A percentile compares a stretch with the other conserved stretches of the same genome.
Conservation (phyloP, 2,329 filamentous ascomycete species). For the Curvularia spicifera region DNA sequence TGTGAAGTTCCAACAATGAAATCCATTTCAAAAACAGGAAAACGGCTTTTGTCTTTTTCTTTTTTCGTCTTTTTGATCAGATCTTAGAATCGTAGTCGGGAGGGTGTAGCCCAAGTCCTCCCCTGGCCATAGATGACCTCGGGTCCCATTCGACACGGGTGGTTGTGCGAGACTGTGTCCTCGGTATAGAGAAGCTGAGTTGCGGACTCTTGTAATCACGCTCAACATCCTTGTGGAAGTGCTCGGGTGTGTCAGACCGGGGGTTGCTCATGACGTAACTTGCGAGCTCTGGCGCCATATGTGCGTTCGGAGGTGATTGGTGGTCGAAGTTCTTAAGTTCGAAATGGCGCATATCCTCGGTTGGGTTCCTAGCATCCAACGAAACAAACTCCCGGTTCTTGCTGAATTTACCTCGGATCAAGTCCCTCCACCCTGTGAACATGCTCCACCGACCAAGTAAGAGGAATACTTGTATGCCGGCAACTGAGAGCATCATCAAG, state of each 20-base stretch:
- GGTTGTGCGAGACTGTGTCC: slow-evolving; percentile 42
- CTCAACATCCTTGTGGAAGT: slow-evolving; percentile 46
- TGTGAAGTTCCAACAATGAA: slow-evolving; percentile 4
- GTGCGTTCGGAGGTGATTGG: slow-evolving; percentile 36
- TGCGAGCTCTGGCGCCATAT: slow-evolving; percentile 33
- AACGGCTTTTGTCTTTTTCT: slow-evolving; percentile 2
- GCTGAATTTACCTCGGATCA: slow-evolving; percentile 59
- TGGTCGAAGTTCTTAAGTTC: slow-evolving; percentile 46
- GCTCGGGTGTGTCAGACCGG: slow-evolving; percentile 42
- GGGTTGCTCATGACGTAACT: slow-evolving; percentile 29
- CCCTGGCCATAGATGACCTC: slow-evolving; percentile 47
- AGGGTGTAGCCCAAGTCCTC: slow-evolving; percentile 50
- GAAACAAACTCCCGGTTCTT: slow-evolving; percentile 84
- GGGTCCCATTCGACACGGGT: slow-evolving; percentile 47
- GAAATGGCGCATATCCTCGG: slow-evolving; percentile 41
- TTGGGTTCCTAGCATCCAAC: slow-evolving; percentile 69
- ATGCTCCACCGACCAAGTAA: slow-evolving; percentile 86
- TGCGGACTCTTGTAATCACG: slow-evolving; percentile 49
- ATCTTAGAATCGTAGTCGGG: slow-evolving; percentile 41
- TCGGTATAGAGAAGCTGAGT: slow-evolving; percentile 53
- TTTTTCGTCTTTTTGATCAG: slow-evolving; percentile 23
- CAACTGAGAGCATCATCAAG: slow-evolving; percentile 78
- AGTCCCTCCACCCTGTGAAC: slow-evolving; percentile 79
- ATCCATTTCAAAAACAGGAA: slow-evolving; percentile 9
- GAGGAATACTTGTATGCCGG: slow-evolving; percentile 83